Percentiles rank a stretch among this genome's conserved stretches.
phyloP scores from a whole-genome alignment of 805 yeast species.

The Kregervanrija delftensis region DNA sequence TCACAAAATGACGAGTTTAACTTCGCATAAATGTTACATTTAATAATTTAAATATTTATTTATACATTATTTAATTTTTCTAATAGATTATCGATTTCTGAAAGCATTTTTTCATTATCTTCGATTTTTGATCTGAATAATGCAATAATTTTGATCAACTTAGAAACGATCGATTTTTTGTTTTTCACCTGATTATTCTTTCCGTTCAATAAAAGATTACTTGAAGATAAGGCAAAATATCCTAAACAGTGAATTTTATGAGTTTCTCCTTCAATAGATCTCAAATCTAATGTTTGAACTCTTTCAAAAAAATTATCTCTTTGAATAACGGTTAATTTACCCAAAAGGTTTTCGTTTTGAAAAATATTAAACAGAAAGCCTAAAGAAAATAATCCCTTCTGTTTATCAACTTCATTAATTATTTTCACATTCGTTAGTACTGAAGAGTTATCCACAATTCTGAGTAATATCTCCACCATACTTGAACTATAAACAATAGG shows the following conservation, averaged over 20 bases:
- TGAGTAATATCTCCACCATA: too few species aligned
- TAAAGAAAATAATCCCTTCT: too few species aligned
- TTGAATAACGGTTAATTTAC: too few species aligned
- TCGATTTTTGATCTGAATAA: background rate
- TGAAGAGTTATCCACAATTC: too few species aligned
- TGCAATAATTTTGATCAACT: background rate
- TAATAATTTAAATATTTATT: background rate
- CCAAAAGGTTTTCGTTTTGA: too few species aligned
- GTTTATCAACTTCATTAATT: too few species aligned
- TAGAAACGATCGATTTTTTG: too few species aligned
- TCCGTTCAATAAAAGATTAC: background rate
- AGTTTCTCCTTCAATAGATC: background rate
- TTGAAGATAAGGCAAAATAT: slow-evolving; percentile 20
- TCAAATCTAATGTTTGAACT: background rate
- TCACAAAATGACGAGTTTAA: slow-evolving; percentile 71
- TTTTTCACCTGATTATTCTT: too few species aligned
- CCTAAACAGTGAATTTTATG: slow-evolving; percentile 20
- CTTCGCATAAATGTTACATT: slow-evolving; percentile 25
- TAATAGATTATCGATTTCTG: slow-evolving; percentile 4
- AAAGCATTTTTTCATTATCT: slow-evolving; percentile 3
- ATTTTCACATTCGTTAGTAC: too few species aligned
- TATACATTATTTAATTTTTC: background rate
- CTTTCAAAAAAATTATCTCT: too few species aligned
- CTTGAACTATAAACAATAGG: too few species aligned
- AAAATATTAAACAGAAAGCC: too few species aligned